phyloP scores from a whole-genome alignment of 768 basidiomycete species.

The Lepiota subincarnata region DNA sequence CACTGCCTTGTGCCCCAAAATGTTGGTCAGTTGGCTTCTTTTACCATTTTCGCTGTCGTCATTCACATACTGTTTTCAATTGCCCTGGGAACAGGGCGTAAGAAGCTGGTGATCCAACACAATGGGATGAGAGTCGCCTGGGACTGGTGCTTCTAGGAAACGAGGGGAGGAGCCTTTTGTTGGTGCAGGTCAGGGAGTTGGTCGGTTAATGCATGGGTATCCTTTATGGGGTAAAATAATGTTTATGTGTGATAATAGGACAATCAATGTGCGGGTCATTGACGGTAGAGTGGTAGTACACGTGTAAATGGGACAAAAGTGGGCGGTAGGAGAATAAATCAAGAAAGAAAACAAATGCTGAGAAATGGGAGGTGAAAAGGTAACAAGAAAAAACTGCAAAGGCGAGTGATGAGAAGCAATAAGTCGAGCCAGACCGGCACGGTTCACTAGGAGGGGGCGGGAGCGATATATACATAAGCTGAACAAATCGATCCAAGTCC shows the following conservation, averaged over 20 bases:
- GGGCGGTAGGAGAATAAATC: slow-evolving; percentile 5
- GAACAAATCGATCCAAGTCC: not conserved
- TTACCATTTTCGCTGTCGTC: too few species aligned
- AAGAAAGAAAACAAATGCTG: not conserved
- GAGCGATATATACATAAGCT: not conserved
- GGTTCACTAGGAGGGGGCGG: not conserved
- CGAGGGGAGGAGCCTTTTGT: too few species aligned
- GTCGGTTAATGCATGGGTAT: too few species aligned
- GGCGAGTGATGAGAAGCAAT: not conserved
- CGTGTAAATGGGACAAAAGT: not conserved
- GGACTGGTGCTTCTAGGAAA: too few species aligned
- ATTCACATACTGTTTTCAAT: too few species aligned
- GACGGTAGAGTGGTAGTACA: not conserved
- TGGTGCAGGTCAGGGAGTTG: too few species aligned
- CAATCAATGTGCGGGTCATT: not conserved
- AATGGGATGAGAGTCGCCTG: too few species aligned
- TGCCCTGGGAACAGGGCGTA: too few species aligned
- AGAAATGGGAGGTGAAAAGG: not conserved
- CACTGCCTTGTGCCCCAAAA: too few species aligned
- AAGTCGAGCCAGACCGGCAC: not conserved
- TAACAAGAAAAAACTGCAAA: not conserved
- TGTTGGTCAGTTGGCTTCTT: too few species aligned
- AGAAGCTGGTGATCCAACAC: too few species aligned
- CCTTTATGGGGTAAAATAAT: too few species aligned
- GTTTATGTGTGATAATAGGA: not conserved